These are phyloP conservation scores for Brassica juncea DNA, from an alignment of 345 rosid species.

Conservation along the genomic window DNA sequence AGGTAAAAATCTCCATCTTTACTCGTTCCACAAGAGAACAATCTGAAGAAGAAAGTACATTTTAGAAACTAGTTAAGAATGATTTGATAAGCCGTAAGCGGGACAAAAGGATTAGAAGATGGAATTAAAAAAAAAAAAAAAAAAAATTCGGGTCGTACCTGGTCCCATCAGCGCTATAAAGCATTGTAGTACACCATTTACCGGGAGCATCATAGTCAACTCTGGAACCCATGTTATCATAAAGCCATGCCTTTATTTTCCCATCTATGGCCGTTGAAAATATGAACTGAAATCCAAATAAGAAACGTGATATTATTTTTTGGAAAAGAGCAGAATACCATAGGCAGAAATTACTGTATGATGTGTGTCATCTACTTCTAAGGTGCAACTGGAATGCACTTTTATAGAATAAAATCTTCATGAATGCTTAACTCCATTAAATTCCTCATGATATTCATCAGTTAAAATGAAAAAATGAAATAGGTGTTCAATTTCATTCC, in stretches of 20 bases:
- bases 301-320: not conserved
- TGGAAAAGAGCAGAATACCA: constrained; percentile 11
- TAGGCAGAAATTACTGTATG: not conserved
- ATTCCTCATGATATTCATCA: not conserved
- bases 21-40: constrained; percentile 92
- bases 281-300: constrained; percentile 58
- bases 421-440: not conserved
- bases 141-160: too few species aligned
- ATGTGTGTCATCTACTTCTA: not conserved
- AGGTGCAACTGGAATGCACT: not conserved
- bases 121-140: too few species aligned
- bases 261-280: constrained; percentile 84
- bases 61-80: not conserved
- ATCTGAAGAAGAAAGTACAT: constrained; percentile 44
- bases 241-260: constrained; percentile 88
- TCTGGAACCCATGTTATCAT: constrained; percentile 77
- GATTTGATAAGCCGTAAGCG: not conserved
- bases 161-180: constrained; percentile 81
- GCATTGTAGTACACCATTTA: constrained; percentile 78
- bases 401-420: not conserved
- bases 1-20: constrained; percentile 82
- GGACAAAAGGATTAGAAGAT: not conserved
- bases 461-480: too few species aligned
- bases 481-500: not conserved
- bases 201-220: constrained; percentile 88